Evolutionary conservation across 495 filamentous ascomycete species (phyloP), one percentile per base, ranked within the genome.

Genomic region (Aspergillus ostianus): DNA sequence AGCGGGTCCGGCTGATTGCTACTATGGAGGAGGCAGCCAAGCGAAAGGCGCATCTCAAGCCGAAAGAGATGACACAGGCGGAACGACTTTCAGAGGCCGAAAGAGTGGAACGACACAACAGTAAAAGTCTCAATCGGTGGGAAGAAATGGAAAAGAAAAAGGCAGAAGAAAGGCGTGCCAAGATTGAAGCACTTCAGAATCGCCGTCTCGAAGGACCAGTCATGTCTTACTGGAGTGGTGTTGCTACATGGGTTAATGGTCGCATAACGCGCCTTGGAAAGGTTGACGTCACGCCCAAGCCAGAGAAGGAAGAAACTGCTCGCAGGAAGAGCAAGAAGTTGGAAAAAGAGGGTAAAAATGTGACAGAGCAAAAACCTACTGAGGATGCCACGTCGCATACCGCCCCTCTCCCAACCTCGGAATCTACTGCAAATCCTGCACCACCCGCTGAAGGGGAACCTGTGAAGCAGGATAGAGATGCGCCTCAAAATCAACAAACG

Each of bases 101-200:
- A 26, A 77, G 87, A 64, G 84, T 92, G 29, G 93, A 97, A 71
- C 86, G 86, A 71, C 77, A 84, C 59, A 98, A 97, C 66, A 83
- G 87, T 53, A 96, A 93, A 79, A 97, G 91, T 77, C 73, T 98
- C 65, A 96, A 92, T 65, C 83, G 89, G 45, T 98, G 94, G 93
- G 93, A 98, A 73, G 89, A 91, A 69, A 87, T 87, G 15, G 94
- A 98, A 76, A 90, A 90, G 75, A 83, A 85, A 65, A 84, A 93
- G 59, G 87, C 90, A 26, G 91, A 94, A 67, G 91, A 93, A 71
- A 80, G 91, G 65, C 79, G 84, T 68, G 86, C 84, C 23, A 93
- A 89, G 72, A 83, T 96, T 47, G 90, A 90, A 23, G 92, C 91
- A 18, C 70, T 96, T 52, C 87, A 95, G 64, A 93, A 90, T 68